Base-by-base conservation (phyloP, 306 rosid species). In the Styphnolobium japonicum region DNA sequence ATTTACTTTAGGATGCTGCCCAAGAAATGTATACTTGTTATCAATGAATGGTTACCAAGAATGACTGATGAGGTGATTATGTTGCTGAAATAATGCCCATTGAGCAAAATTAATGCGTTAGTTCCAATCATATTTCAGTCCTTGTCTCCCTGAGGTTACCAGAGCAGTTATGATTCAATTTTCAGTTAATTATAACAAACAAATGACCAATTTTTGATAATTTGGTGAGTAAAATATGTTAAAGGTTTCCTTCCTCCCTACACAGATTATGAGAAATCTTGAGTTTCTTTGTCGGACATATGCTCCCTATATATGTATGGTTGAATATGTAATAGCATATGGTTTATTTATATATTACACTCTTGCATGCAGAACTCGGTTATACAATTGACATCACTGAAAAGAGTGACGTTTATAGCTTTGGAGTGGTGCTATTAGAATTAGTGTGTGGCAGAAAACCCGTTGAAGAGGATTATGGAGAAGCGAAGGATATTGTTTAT, bases 351-450 rank as follows among this genome's bases (percentile, higher is more conserved):
- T 39, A 39, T 23, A 1, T 19, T 69, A 6, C 27, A 19, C 8
- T 83, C n/a, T 69, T 70, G 3, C 22, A 45, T 82, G 84, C 89
- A 96, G 99, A 96, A 85, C 90, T 93, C 1, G 99, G 96, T 37
- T 96, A 93, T 82, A 88, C 97, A 75, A 68, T 58, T 4, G 87
- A 93, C 82, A 86, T 96, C 25, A 88, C 89, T 1, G 94, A 91
- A 79, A 96, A 93, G 81, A 86, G 94, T 64, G 99, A 96, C 62
- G 98, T 96, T 12, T 96, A 96, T 74, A 93, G 99, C 77, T 93
- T 90, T 15, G 99, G 99, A 25, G 96, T 96, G 68, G 97, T 93
- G 79, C 84, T 93, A 7, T 67, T 96, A 42, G 99, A 96, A 76
- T 84, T 96, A 71, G 89, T 91, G 36, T 81, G 97, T 0, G 98